These are phyloP conservation scores for Parietichytrium sp. DNA, from an alignment of 108 stramenopile genomes.

Conservation along the genomic window DNA sequence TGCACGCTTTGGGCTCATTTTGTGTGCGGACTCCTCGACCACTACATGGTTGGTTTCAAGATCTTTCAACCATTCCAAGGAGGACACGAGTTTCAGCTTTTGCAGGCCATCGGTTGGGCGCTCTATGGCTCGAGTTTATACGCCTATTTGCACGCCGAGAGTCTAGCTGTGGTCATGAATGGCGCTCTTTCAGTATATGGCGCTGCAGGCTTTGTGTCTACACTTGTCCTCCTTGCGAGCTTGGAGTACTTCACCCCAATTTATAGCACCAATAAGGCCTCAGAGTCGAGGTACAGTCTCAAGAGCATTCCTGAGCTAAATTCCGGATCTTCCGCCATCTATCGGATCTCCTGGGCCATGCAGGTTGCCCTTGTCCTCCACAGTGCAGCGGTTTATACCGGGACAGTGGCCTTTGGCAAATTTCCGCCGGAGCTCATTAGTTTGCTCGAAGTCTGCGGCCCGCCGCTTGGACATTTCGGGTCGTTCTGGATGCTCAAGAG, in stretches of 20 bases:
- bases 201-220: background rate
- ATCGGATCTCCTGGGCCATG: no score
- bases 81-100: background rate
- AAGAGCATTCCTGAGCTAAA: no score
- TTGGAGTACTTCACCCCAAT: background rate
- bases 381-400: no score
- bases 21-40: background rate
- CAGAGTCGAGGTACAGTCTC: no score
- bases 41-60: background rate
- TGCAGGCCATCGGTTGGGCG: background rate
- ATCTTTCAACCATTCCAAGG: conserved; percentile 12
- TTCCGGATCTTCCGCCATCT: no score
- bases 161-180: background rate
- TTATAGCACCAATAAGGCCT: no score
- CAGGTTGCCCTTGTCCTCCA: no score
- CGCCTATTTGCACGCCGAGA: background rate
- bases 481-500: background rate
- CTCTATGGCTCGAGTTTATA: background rate
- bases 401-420: no score
- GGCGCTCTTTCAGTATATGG: background rate
- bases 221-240: background rate
- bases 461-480: conserved; percentile 2
- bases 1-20: background rate
- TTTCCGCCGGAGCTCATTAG: no score
- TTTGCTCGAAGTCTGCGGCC: background rate